A percentile compares a stretch with the other conserved stretches of the same genome.
Evolutionary conservation across 495 filamentous ascomycete genomes (phyloP).

Genomic region (Aspergillus diversus): DNA sequence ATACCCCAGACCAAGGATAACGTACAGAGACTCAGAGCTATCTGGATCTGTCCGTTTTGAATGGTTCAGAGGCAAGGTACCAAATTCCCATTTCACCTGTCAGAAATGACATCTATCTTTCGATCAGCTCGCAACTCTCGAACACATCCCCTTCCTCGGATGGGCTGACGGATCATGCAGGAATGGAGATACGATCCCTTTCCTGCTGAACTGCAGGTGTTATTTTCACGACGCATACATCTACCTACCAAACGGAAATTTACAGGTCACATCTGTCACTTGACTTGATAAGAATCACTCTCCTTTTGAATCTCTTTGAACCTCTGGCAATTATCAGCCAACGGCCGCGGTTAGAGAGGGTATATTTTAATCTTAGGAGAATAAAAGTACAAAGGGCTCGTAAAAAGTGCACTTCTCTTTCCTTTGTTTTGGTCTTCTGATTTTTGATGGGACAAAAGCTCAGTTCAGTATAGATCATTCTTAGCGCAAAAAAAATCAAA

Average conservation of each 20-base stretch:
- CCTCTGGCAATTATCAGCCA: no score
- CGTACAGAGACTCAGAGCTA: no score
- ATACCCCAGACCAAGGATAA: no score
- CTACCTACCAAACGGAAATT: not conserved
- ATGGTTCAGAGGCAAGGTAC: not conserved
- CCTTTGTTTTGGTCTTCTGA: no score
- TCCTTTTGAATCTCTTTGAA: not conserved
- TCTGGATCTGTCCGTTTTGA: no score
- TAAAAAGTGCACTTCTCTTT: no score
- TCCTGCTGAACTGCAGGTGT: not conserved
- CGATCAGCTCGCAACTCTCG: not conserved
- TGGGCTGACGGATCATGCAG: constrained; percentile 7
- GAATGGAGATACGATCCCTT: not conserved
- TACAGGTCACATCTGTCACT: constrained; percentile 2
- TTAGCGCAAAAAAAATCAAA: not conserved
- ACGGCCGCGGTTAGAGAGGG: not conserved
- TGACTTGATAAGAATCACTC: not conserved
- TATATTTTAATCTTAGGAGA: not conserved
- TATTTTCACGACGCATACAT: not conserved
- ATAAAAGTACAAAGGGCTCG: no score
- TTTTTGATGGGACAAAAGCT: no score
- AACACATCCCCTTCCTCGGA: not conserved
- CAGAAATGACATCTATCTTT: not conserved
- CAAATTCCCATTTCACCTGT: not conserved
- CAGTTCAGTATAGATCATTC: no score